Base-by-base conservation (phyloP, 2,329 filamentous ascomycete genomes). In the Hymenoscyphus infarciens region DNA sequence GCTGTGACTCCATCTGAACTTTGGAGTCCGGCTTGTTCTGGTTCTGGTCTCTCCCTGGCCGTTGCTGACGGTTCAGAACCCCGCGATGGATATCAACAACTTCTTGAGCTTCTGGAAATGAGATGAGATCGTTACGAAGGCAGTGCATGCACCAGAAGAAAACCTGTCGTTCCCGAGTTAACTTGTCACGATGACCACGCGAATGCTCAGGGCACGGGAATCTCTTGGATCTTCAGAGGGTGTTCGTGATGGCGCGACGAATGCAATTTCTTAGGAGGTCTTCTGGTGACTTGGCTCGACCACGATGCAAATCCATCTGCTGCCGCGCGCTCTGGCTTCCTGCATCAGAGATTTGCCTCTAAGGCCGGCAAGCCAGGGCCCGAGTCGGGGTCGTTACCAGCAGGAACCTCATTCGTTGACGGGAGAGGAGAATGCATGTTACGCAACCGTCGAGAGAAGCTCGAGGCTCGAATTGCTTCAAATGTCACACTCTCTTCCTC, bases 301-400 rank as follows among this genome's bases (percentile, higher is more conserved):
- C 35, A 38, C n/a, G 35, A 33, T 27, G 27, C 31, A 29, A 53
- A 22, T 13, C n/a, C 42, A 49, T 7, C n/a, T 49, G 39, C 39
- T 45, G 39, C 42, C 42, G 42, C 42, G 42, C 42, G 42, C 42
- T 49, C 42, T 49, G 42, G 61, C 54, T 58, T 63, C 53, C 58
- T 57, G 61, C 61, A 58, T 60, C 55, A 57, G 53, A 63, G 57
- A 63, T 57, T 60, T 56, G 57, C 31, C 31, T 31, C 25, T 60
- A 1, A 49, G n/a, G 16, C 31, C 31, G 49, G 49, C 25, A 11
- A 2, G 16, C 22, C 29, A 53, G 13, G 39, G 13, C 27, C 38
- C 49, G 57, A 55, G 56, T 33, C 27, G 33, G 57, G 53, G 33
- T 42, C 45, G 52, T 31, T 10, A 54, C 10, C 39, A 35, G 60